Conservation (phyloP, 1,284 basidiomycete genomes). For the Cryptococcus sp. region DNA sequence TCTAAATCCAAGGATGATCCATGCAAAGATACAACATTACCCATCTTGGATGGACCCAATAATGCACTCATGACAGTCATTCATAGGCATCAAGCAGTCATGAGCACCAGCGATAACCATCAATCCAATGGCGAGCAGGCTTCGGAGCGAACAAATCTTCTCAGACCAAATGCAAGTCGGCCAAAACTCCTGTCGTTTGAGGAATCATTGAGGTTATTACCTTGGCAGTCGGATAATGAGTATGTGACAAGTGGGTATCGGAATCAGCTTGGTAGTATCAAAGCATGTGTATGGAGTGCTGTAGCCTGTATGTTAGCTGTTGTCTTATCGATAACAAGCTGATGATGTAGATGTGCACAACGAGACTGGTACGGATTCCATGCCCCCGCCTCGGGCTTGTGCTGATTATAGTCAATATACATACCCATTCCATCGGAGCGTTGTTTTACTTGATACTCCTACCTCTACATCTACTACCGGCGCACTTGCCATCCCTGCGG, state of each 20-base stretch:
- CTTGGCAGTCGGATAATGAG: constrained; percentile 61
- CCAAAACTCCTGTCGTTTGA: constrained; percentile 24
- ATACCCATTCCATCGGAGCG: constrained; percentile 76
- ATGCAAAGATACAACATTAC: too few species aligned
- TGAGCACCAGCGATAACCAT: too few species aligned
- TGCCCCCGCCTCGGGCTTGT: constrained; percentile 1
- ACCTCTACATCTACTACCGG: constrained; percentile 53
- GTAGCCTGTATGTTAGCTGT: constrained; percentile 61
- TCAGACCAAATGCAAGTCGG: too few species aligned
- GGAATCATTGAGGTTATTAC: constrained; percentile 30
- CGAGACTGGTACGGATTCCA: constrained; percentile 60
- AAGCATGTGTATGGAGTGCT: constrained; percentile 62
- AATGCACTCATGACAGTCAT: too few species aligned
- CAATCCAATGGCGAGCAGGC: too few species aligned
- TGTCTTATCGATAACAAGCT: constrained; percentile 7
- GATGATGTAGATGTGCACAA: constrained; percentile 66
- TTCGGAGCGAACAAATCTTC: too few species aligned
- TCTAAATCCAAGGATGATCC: constrained; percentile 3
- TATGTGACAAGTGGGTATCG: constrained; percentile 69
- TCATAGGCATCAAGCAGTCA: too few species aligned
- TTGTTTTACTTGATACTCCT: constrained; percentile 61
- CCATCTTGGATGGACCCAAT: too few species aligned
- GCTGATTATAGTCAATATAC: constrained; percentile 69
- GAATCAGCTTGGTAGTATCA: constrained; percentile 63
- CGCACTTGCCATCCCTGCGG: constrained; percentile 46